These are phyloP conservation scores for Talaromyces nanjingensis DNA, from an alignment of 495 filamentous ascomycete species.

Conservation along the genomic window DNA sequence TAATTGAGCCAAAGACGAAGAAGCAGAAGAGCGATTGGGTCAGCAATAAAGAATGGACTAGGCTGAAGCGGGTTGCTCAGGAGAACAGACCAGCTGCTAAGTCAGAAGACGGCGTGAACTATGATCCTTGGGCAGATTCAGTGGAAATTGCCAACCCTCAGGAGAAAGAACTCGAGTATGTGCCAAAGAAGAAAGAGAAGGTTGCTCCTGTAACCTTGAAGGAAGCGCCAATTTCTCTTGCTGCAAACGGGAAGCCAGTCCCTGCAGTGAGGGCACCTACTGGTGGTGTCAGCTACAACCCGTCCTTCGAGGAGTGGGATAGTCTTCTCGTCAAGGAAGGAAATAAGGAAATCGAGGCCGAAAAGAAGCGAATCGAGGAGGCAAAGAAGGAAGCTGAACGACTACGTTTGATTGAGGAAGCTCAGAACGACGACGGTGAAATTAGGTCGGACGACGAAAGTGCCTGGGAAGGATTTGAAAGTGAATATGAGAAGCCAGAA, in stretches of 20 bases:
- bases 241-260: conserved; percentile 66
- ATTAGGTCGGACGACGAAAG: conserved; percentile 76
- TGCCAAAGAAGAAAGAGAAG: conserved; percentile 54
- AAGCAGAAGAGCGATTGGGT: conserved; percentile 67
- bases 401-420: conserved; percentile 46
- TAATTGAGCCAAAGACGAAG: conserved; percentile 63
- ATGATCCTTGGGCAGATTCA: conserved; percentile 72
- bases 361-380: conserved; percentile 66
- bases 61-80: conserved; percentile 70
- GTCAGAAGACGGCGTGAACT: conserved; percentile 43
- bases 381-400: conserved; percentile 56
- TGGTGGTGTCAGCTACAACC: conserved; percentile 87
- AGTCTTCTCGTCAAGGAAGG: conserved; percentile 65
- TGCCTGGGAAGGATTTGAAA: conserved; percentile 81
- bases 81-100: conserved; percentile 55
- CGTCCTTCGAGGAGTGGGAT: conserved; percentile 76
- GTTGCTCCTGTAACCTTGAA: conserved; percentile 71
- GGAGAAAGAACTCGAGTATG: conserved; percentile 50
- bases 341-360: conserved; percentile 68
- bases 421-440: conserved; percentile 58
- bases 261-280: conserved; percentile 73
- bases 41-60: conserved; percentile 67
- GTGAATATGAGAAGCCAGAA: conserved; percentile 55
- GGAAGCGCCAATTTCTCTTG: conserved; percentile 68
- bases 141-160: conserved; percentile 33